Percentiles rank a stretch among this genome's conserved stretches.
Conservation (phyloP, 2,329 filamentous ascomycete species). For the Raffaelea albimanens region DNA sequence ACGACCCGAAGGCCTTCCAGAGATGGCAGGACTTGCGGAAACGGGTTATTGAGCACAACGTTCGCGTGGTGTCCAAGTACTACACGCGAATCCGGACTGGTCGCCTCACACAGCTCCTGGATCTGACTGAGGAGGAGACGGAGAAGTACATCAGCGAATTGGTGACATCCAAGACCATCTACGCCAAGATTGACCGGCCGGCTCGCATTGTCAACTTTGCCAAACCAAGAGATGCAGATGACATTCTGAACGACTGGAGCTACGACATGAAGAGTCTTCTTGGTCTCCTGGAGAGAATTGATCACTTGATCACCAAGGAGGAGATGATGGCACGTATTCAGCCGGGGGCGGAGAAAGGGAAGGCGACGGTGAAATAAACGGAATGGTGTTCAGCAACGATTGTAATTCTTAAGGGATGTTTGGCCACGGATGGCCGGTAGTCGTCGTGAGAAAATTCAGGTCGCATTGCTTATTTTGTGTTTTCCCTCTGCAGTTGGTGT, state of each 20-base stretch:
- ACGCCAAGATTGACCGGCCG: constrained; percentile 92
- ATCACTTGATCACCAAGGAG: constrained; percentile 98
- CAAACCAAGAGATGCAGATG: constrained; percentile 88
- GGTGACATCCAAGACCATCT: constrained; percentile 95
- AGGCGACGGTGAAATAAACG: constrained; percentile 17
- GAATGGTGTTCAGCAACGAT: neutral
- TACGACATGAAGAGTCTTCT: constrained; percentile 72
- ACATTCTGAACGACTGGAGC: constrained; percentile 97
- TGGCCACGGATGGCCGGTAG: too few relatives aligned
- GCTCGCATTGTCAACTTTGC: constrained; percentile 89
- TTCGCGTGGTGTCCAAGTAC: constrained; percentile 95
- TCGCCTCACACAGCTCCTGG: constrained; percentile 80
- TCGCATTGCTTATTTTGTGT: too few relatives aligned
- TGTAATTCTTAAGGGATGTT: too few relatives aligned
- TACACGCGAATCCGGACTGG: constrained; percentile 95
- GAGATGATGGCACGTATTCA: constrained; percentile 99
- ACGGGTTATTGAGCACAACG: constrained; percentile 98
- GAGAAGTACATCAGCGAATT: constrained; percentile 98
- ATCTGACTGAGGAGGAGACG: constrained; percentile 89
- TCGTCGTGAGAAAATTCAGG: too few relatives aligned
- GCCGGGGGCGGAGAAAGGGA: constrained; percentile 40
- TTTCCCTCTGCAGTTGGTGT: too few relatives aligned
- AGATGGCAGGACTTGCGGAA: constrained; percentile 94
- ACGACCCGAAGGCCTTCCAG: constrained; percentile 71
- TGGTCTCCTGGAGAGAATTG: constrained; percentile 73